Base-by-base conservation (phyloP, 495 filamentous ascomycete species). In the Aspergillus taichungensis region DNA sequence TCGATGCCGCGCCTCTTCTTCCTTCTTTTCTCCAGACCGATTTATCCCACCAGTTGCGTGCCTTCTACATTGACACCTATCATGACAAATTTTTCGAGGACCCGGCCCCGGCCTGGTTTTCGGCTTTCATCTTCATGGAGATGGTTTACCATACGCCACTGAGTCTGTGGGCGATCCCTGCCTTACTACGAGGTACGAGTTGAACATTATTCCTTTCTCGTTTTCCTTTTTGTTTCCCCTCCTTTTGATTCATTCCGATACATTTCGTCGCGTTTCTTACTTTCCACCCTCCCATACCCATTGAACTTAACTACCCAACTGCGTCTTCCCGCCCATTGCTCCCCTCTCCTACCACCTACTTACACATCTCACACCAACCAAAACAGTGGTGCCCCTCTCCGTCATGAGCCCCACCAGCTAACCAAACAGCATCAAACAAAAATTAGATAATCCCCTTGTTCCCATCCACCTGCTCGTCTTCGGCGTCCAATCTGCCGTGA, bases 81-180 rank as follows among this genome's bases (percentile, higher is more conserved):
- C 76, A 78, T 34, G 88, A 95, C 64, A 85, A 80, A 24, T 85
- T 89, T 68, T 85, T 88, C 58, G 71, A 74, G 37, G 68, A 69
- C 27, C 50, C 57, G 13, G 66, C 79, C 2, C 80, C 85, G 0
- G 67, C 68, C 37, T 95, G 87, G 82, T 90, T 91, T 62, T 66
- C 62, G 3, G 53, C 77, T 5, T 90, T 83, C 58, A 65, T 80
- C 27, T 80, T 73, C 60, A 70, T 87, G 60, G 88, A 94, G 65
- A 50, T 80, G 28, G 43, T 81, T 31, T 82, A 84, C 54, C 78
- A 88, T 50, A 57, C 83, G 2, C 88, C 88, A 1, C 53, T 83
- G 11, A 82, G 79, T 39, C 34, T 86, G 1, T 90, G 83, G 76
- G 78, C 74, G 0, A 60, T 83, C 33, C 52, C 69, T 38, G 79